Base-by-base conservation (phyloP, 352 stramenopile genomes). In the Globisporangium cystogenes region DNA sequence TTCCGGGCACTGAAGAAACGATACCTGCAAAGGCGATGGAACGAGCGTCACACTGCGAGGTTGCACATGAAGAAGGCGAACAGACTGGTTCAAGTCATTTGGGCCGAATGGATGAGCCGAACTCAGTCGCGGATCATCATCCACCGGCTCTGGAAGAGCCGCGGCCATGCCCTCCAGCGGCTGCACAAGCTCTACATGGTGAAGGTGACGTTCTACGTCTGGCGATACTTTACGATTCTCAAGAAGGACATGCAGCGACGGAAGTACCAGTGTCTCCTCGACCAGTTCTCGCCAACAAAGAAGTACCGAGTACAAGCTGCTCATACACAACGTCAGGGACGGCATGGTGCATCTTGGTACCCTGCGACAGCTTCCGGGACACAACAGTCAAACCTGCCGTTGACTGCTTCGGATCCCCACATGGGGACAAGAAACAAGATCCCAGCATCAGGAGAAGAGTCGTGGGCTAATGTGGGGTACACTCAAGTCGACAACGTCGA, bases 131-230 rank as follows among this genome's bases (percentile, higher is more conserved):
- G 48, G 4, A 50, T 61, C n/a, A 43, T 54, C 4, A 66, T 76
- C 46, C 70, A 65, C 5, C 68, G 75, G 27, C 53, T 76, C 4
- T 83, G 73, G 73, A 49, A 48, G 59, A 70, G 60, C 26, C 64
- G 71, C 1, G 82, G 80, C 2, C 65, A 87, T n/a, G 56, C 63
- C 14, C 64, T 93, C 15, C 77, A 83, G 37, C 61, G 68, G 4
- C 62, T 82, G 12, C 74, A 83, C 62, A 81, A 82, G 35, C 62
- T 65, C 37, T 85, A 86, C 48, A 86, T 79, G 65, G 74, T 83
- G 12, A 64, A 52, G 42, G 47, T 84, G 23, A 72, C 74, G 11
- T 81, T 86, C 39, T 74, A 69, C 37, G 43, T 87, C 6, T 65
- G 78, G 45, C 63, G 74, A n/a, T 87, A 87, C 44, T 81, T 73